Conservation (phyloP, 2,329 filamentous ascomycete species). For the Penicillium glabrum region DNA sequence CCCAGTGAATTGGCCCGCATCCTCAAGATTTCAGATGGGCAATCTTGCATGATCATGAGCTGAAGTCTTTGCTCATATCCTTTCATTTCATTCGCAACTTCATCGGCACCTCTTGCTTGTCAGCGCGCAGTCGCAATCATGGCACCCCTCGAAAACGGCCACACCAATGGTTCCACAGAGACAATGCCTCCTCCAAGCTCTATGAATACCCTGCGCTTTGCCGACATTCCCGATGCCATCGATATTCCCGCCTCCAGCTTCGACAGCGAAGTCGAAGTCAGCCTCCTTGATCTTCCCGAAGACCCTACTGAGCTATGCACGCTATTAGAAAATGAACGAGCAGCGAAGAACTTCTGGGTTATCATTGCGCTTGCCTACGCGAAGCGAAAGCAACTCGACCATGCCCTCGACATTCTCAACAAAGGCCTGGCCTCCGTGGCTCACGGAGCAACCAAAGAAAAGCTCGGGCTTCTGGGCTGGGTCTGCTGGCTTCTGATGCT, state of each 20-base stretch:
- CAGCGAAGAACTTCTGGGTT: slow-evolving; percentile 93
- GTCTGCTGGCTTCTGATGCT: slow-evolving; percentile 89
- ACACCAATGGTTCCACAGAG: slow-evolving; percentile 53
- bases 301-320: slow-evolving; percentile 94
- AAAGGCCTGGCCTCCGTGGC: slow-evolving; percentile 72
- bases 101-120: slow-evolving; percentile 1
- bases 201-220: slow-evolving; percentile 51
- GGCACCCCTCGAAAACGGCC: slow-evolving; percentile 52
- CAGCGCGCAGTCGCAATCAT: slow-evolving; percentile 38
- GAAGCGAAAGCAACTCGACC: slow-evolving; percentile 90
- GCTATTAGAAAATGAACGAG: slow-evolving; percentile 89
- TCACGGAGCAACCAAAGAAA: slow-evolving; percentile 72
- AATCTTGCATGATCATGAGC: slow-evolving; percentile 29
- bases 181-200: slow-evolving; percentile 31
- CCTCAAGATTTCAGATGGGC: slow-evolving; percentile 7
- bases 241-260: slow-evolving; percentile 63
- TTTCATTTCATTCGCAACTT: slow-evolving; percentile 18
- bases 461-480: slow-evolving; percentile 78
- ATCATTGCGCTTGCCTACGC: slow-evolving; percentile 96
- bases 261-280: slow-evolving; percentile 80
- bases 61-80: slow-evolving; percentile 18
- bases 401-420: slow-evolving; percentile 69
- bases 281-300: slow-evolving; percentile 85
- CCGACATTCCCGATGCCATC: slow-evolving; percentile 62
- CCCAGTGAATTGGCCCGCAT: background rate